These are phyloP conservation scores for Fusarium globosum DNA, from an alignment of 2,329 filamentous ascomycete species.

Conservation along the genomic window DNA sequence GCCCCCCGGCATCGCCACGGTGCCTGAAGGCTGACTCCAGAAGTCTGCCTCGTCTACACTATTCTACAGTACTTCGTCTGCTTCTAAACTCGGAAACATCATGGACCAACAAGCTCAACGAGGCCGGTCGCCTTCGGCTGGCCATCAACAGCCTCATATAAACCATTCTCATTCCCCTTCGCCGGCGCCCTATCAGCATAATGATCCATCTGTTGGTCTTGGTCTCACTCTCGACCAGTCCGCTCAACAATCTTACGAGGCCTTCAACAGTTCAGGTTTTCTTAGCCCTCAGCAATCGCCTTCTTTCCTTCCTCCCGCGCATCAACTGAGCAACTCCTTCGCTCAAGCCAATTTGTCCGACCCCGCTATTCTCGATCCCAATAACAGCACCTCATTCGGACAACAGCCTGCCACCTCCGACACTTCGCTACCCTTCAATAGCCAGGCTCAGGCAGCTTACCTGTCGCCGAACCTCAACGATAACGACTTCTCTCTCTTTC, in stretches of 20 bases:
- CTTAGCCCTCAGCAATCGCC: constrained; percentile 59
- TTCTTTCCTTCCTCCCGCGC: constrained; percentile 48
- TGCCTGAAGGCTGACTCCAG: constrained; percentile 58
- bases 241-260: constrained; percentile 55
- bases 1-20: constrained; percentile 56
- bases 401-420: constrained; percentile 55
- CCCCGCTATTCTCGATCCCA: constrained; percentile 55
- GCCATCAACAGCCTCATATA: constrained; percentile 71
- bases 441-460: constrained; percentile 58
- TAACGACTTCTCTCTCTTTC: constrained; percentile 74
- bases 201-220: constrained; percentile 62
- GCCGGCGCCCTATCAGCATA: constrained; percentile 64
- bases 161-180: constrained; percentile 74
- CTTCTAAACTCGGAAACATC: constrained; percentile 49
- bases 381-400: constrained; percentile 53
- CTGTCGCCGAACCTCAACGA: constrained; percentile 63
- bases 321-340: constrained; percentile 45
- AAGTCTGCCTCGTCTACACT: constrained; percentile 56
- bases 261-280: constrained; percentile 58
- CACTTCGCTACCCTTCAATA: constrained; percentile 54
- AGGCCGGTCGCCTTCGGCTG: constrained; percentile 71
- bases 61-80: constrained; percentile 37
- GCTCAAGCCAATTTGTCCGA: constrained; percentile 50
- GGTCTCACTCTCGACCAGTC: constrained; percentile 68
- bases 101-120: constrained; percentile 58